phyloP scores from a whole-genome alignment of 805 yeast species.

The Saccharomyces paradoxus region DNA sequence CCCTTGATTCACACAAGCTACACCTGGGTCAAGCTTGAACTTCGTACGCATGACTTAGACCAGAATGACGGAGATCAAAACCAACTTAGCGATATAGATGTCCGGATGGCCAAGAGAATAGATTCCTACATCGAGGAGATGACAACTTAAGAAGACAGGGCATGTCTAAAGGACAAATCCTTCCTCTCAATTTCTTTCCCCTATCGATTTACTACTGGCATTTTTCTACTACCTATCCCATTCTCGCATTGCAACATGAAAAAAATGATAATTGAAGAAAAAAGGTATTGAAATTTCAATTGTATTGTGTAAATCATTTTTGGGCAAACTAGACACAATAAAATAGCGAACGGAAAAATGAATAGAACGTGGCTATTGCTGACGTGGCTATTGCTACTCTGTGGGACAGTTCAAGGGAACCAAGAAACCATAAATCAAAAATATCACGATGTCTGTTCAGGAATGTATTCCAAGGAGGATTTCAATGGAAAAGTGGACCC shows the following conservation, averaged over 20 bases:
- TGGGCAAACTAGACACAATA: background rate
- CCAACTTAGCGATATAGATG: conserved; percentile 44
- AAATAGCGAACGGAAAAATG: background rate
- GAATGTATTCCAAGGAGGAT: conserved; percentile 79
- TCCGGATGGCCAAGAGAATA: conserved; percentile 46
- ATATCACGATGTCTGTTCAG: conserved; percentile 69
- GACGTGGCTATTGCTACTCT: background rate
- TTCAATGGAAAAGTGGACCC: conserved; percentile 79
- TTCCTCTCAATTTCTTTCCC: background rate
- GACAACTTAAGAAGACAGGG: background rate
- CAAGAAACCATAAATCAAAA: conserved; percentile 43
- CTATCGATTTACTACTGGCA: background rate
- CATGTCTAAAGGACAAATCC: background rate
- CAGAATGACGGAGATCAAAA: conserved; percentile 51
- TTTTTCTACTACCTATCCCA: background rate
- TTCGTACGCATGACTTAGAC: conserved; percentile 59
- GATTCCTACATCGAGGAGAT: conserved; percentile 29
- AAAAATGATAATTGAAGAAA: conserved; percentile 3
- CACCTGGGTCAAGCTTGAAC: conserved; percentile 43
- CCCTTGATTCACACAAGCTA: conserved; percentile 61
- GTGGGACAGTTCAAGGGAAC: conserved; percentile 12
- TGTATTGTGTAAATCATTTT: background rate
- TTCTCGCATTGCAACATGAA: background rate
- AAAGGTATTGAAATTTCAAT: background rate
- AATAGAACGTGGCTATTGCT: background rate